Percentiles rank a stretch among this genome's conserved stretches.
phyloP scores from a whole-genome alignment of 768 basidiomycete species.

The Termitomyces sp. region DNA sequence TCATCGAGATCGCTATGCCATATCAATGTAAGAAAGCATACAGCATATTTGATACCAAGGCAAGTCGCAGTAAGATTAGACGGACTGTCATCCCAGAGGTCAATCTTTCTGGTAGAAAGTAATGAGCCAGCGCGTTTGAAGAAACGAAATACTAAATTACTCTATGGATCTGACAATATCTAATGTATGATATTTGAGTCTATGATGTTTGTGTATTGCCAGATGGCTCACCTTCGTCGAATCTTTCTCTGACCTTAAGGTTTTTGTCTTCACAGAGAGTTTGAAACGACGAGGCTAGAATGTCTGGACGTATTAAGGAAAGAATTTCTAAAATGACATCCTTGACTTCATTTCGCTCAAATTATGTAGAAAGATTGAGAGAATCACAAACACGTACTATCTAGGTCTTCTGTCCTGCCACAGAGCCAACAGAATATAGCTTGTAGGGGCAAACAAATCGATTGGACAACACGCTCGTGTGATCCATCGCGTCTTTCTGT shows the following conservation, averaged over 20 bases:
- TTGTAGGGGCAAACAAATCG: constrained; percentile 25
- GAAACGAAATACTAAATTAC: background rate
- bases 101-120: background rate
- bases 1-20: constrained; percentile 24
- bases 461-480: constrained; percentile 14
- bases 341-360: constrained; percentile 21
- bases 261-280: constrained; percentile 17
- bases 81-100: background rate
- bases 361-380: background rate
- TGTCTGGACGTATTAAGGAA: constrained; percentile 16
- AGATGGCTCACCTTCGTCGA: constrained; percentile 29
- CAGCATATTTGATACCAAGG: constrained; percentile 16
- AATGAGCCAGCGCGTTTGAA: background rate
- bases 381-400: constrained; percentile 16
- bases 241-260: constrained; percentile 21
- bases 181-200: background rate
- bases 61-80: constrained; percentile 4
- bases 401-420: constrained; percentile 16
- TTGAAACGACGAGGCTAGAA: constrained; percentile 15
- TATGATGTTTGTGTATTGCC: no score
- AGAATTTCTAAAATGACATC: constrained; percentile 30
- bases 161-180: constrained; percentile 7
- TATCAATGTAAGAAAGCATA: constrained; percentile 32
- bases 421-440: constrained; percentile 25
- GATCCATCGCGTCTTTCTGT: constrained; percentile 3